Evolutionary conservation across 2,329 filamentous ascomycete species (phyloP).

Genomic region (Intubia oerlemansii): DNA sequence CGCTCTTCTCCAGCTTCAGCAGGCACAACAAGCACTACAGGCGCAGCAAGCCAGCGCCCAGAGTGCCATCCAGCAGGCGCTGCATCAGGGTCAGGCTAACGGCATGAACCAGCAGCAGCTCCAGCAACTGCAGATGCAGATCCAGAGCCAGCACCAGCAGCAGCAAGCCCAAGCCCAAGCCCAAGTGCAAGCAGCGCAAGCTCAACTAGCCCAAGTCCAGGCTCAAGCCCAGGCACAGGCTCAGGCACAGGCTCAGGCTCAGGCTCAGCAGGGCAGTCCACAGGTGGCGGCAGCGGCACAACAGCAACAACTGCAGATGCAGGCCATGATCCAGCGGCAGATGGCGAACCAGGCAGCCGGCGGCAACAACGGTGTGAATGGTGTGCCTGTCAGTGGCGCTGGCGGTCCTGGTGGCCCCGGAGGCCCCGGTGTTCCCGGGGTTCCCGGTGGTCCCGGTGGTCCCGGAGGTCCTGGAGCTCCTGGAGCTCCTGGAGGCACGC

Average conservation of each 20-base stretch:
- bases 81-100: not conserved
- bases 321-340: too few relatives aligned
- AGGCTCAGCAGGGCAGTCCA: conserved; percentile 15
- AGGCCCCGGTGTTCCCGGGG: too few relatives aligned
- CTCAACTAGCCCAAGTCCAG: not conserved
- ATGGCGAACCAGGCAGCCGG: too few relatives aligned
- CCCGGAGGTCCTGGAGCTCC: too few relatives aligned
- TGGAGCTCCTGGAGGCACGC: too few relatives aligned
- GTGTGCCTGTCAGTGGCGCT: too few relatives aligned
- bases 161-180: not conserved
- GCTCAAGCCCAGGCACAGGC: not conserved
- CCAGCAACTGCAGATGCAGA: conserved; percentile 1
- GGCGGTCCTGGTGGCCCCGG: too few relatives aligned
- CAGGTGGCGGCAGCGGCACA: conserved; percentile 5
- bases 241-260: conserved; percentile 8
- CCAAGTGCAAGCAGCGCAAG: conserved; percentile 5
- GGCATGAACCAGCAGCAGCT: conserved; percentile 7
- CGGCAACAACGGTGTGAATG: too few relatives aligned
- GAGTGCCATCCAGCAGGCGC: not conserved
- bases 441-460: too few relatives aligned
- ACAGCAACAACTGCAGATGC: conserved; percentile 14
- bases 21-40: not conserved
- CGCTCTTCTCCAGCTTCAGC: not conserved
- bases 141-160: conserved; percentile 1
- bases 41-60: not conserved